These are phyloP conservation scores for Lotus japonicus DNA, from an alignment of 306 rosid genomes.

Conservation along the genomic window DNA sequence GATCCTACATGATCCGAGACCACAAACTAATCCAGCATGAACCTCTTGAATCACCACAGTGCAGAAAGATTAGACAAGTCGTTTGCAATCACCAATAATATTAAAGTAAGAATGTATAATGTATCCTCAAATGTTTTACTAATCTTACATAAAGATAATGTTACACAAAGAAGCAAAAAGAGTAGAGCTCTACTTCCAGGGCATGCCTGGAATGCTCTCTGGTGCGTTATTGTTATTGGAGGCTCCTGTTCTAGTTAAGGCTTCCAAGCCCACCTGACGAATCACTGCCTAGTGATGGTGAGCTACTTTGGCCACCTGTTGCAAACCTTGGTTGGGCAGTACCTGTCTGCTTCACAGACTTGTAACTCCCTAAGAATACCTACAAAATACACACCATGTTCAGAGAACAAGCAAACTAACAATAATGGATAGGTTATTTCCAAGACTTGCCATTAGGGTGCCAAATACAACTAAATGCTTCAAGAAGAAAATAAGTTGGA, in stretches of 20 bases:
- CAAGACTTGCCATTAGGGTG: not conserved
- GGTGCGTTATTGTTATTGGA: conserved; percentile 48
- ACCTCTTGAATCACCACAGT: not conserved
- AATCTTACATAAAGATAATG: conserved; percentile 12
- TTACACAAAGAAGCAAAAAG: conserved; percentile 25
- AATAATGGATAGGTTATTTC: not conserved
- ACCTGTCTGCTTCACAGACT: conserved; percentile 24
- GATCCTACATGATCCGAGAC: conserved; percentile 5
- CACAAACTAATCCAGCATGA: not conserved
- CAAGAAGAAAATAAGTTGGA: not conserved
- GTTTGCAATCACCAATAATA: not conserved
- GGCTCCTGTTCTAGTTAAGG: conserved; percentile 32
- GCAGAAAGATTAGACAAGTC: not conserved
- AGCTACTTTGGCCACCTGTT: conserved; percentile 40
- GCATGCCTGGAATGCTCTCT: conserved; percentile 35
- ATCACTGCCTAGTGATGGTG: conserved; percentile 43
- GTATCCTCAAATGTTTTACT: not conserved
- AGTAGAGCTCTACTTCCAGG: conserved; percentile 41
- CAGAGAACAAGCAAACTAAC: not conserved
- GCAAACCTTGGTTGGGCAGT: conserved; percentile 19
- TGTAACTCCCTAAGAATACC: conserved; percentile 63
- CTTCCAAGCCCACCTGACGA: conserved; percentile 47
- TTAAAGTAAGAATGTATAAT: not conserved
- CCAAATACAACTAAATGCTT: not conserved
- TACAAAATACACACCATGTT: conserved; percentile 14